Conservation (phyloP, 1,139 yeast genomes). For the Taphrina flavorubra region DNA sequence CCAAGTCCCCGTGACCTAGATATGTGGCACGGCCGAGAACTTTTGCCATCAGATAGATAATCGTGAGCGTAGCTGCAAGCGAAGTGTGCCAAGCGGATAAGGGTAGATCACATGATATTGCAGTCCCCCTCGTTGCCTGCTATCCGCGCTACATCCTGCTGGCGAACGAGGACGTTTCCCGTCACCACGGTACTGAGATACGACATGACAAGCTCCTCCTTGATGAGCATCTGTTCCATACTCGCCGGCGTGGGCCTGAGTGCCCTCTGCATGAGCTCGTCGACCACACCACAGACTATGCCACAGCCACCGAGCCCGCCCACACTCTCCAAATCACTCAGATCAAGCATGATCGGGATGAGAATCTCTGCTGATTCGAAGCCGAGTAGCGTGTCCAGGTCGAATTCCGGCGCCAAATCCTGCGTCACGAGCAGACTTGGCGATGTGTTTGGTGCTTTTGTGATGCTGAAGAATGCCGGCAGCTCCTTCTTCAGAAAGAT, state of each 20-base stretch:
- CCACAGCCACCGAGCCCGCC: slow-evolving; percentile 39
- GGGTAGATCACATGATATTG: slow-evolving; percentile 14
- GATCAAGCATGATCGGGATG: slow-evolving; percentile 33
- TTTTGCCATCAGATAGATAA: no score
- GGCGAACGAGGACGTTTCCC: slow-evolving; percentile 28
- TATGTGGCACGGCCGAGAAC: neutral
- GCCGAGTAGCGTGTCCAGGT: slow-evolving; percentile 16
- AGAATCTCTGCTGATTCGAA: slow-evolving; percentile 25
- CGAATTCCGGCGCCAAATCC: slow-evolving; percentile 10
- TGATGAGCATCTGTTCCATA: slow-evolving; percentile 11
- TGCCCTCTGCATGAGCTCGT: slow-evolving; percentile 31
- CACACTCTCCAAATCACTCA: slow-evolving; percentile 10
- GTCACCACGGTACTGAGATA: slow-evolving; percentile 37
- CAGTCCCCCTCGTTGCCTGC: slow-evolving; percentile 22
- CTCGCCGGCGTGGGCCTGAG: slow-evolving; percentile 9
- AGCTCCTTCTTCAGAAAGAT: slow-evolving; percentile 16
- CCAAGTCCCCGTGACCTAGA: neutral
- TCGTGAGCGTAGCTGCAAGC: neutral
- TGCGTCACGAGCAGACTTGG: slow-evolving; percentile 22
- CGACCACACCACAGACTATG: slow-evolving; percentile 38
- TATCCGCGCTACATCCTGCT: slow-evolving; percentile 24
- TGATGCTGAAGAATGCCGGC: slow-evolving; percentile 29
- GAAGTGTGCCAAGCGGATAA: neutral
- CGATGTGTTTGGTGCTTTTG: slow-evolving; percentile 30
- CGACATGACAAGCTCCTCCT: slow-evolving; percentile 35